Percentiles rank a stretch among this genome's conserved stretches.
Conservation (phyloP, 2,329 filamentous ascomycete species). For the Hypoxylon sp. region DNA sequence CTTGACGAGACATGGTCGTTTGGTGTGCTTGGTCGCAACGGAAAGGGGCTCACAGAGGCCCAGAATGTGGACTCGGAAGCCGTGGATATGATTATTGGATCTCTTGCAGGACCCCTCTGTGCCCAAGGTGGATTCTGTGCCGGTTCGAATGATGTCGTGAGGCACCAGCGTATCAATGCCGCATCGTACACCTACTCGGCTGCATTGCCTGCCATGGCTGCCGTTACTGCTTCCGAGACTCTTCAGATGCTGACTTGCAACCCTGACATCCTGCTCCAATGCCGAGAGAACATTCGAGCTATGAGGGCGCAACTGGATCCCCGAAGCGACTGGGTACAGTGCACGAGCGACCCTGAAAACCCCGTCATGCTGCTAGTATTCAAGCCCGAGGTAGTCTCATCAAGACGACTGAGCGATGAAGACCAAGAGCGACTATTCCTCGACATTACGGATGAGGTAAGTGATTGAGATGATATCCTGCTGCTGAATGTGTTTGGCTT, state of each 20-base stretch:
- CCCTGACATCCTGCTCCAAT: conserved; percentile 81
- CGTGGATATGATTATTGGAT: conserved; percentile 97
- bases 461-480: conserved; percentile 46
- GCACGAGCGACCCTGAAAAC: conserved; percentile 85
- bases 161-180: conserved; percentile 94
- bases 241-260: conserved; percentile 87
- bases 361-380: conserved; percentile 86
- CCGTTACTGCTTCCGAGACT: conserved; percentile 95
- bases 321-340: conserved; percentile 90
- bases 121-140: conserved; percentile 97
- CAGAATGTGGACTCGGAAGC: conserved; percentile 95
- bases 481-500: conserved; percentile 11
- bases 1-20: conserved; percentile 99
- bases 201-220: conserved; percentile 90
- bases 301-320: conserved; percentile 92
- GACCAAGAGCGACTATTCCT: conserved; percentile 89
- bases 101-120: conserved; percentile 88
- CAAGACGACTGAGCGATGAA: conserved; percentile 73
- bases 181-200: conserved; percentile 96
- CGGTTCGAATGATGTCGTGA: conserved; percentile 89
- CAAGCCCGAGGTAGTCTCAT: conserved; percentile 83
- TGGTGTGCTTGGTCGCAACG: conserved; percentile 90
- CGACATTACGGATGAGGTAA: conserved; percentile 96
- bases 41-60: conserved; percentile 91
- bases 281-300: conserved; percentile 86